Evolutionary conservation across 176 grass and related monocot genomes (phyloP).

Genomic region (Eleusine coracana): DNA sequence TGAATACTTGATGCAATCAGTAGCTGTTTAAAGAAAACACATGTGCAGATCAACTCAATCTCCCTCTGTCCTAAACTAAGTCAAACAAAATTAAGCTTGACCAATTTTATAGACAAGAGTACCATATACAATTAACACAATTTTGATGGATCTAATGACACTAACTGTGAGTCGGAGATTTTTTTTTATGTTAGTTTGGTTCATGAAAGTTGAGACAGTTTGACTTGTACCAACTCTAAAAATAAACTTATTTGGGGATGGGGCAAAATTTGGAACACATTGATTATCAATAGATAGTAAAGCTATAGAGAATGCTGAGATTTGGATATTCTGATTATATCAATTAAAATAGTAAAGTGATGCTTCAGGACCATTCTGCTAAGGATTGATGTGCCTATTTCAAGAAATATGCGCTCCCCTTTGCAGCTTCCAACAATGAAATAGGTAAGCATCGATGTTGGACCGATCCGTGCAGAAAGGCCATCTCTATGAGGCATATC

Average conservation of each 20-base stretch:
- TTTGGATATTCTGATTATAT: not conserved
- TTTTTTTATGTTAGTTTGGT: too few relatives aligned
- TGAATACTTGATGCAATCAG: slow-evolving; percentile 13
- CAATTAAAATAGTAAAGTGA: not conserved
- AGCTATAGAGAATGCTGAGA: too few relatives aligned
- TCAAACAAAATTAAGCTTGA: too few relatives aligned
- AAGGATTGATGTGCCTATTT: not conserved
- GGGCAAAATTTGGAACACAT: too few relatives aligned
- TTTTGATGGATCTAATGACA: too few relatives aligned
- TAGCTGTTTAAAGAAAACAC: slow-evolving; percentile 17
- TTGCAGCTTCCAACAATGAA: not conserved
- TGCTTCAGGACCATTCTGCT: not conserved
- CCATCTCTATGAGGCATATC: not conserved
- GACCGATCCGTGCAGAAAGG: too few relatives aligned
- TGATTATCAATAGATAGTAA: not conserved
- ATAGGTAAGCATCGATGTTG: not conserved
- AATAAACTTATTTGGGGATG: too few relatives aligned
- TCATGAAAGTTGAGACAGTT: too few relatives aligned
- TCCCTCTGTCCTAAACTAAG: not conserved
- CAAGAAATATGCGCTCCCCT: not conserved
- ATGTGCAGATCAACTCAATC: not conserved
- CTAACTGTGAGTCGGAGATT: too few relatives aligned
- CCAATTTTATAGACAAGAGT: too few relatives aligned
- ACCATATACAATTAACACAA: too few relatives aligned
- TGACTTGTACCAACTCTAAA: too few relatives aligned